Evolutionary conservation across 257 asterid species (phyloP).

Genomic region (Solanum arcanum): DNA sequence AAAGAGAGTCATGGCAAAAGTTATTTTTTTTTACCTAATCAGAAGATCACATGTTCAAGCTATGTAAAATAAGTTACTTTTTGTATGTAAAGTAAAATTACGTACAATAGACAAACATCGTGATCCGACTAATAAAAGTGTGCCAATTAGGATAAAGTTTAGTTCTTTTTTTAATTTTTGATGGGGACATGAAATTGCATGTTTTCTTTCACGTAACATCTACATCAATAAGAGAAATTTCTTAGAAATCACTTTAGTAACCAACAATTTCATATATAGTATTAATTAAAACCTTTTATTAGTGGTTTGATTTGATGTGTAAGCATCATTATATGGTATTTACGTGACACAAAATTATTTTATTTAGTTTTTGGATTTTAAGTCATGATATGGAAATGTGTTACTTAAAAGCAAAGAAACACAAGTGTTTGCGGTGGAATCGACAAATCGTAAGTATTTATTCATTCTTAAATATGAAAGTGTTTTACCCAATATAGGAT

Average conservation of each 20-base stretch:
- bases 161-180: not conserved
- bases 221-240: not conserved
- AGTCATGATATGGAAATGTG: not conserved
- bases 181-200: not conserved
- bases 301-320: not conserved
- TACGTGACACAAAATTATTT: not conserved
- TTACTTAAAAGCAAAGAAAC: not conserved
- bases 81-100: not conserved
- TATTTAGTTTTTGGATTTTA: not conserved
- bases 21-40: fast-evolving
- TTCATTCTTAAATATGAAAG: too few species aligned
- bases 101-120: fast-evolving
- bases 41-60: not conserved
- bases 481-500: too few species aligned
- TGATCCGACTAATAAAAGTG: not conserved
- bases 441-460: too few species aligned
- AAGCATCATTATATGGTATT: too few species aligned
- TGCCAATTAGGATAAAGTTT: not conserved
- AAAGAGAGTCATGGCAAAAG: not conserved
- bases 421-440: too few species aligned
- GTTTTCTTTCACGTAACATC: not conserved
- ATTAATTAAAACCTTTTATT: not conserved
- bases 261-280: not conserved
- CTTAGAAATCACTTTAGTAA: not conserved
- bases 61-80: not conserved